Evolutionary conservation across 1,284 basidiomycete genomes (phyloP).

Genomic region (Bondarzewia mesenterica): DNA sequence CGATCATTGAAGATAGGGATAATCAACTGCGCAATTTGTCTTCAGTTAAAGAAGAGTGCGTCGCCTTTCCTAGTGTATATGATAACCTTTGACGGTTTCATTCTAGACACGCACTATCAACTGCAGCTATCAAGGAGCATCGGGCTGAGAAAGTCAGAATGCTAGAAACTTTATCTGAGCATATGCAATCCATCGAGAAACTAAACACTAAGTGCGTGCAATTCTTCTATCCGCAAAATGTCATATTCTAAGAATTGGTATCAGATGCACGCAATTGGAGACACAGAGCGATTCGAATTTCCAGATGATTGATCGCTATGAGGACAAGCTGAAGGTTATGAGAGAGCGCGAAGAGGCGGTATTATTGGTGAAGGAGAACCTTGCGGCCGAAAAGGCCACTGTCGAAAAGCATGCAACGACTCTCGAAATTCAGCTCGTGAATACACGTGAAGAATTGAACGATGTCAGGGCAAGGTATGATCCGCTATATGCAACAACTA

Average conservation of each 20-base stretch:
- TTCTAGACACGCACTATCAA: too few relatives aligned
- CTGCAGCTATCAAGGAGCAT: too few relatives aligned
- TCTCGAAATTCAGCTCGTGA: background rate
- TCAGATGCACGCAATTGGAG: background rate
- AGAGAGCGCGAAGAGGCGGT: background rate
- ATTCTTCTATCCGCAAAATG: background rate
- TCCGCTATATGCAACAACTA: background rate
- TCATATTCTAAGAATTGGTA: background rate
- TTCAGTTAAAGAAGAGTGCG: slow-evolving; percentile 12
- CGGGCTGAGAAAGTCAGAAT: background rate
- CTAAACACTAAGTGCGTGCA: background rate
- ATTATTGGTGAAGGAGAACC: background rate
- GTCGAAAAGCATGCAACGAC: background rate
- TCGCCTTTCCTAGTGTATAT: too few relatives aligned
- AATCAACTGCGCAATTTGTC: slow-evolving; percentile 1
- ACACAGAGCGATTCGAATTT: background rate
- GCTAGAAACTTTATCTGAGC: background rate
- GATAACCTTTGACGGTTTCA: too few relatives aligned
- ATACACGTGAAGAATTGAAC: background rate
- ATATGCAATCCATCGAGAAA: background rate
- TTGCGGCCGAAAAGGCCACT: background rate
- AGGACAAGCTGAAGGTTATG: background rate
- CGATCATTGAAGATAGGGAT: slow-evolving; percentile 8
- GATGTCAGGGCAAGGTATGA: background rate
- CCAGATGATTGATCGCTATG: background rate